Evolutionary conservation across 495 filamentous ascomycete species (phyloP).

Genomic region (Penicillium dipodomyicola): DNA sequence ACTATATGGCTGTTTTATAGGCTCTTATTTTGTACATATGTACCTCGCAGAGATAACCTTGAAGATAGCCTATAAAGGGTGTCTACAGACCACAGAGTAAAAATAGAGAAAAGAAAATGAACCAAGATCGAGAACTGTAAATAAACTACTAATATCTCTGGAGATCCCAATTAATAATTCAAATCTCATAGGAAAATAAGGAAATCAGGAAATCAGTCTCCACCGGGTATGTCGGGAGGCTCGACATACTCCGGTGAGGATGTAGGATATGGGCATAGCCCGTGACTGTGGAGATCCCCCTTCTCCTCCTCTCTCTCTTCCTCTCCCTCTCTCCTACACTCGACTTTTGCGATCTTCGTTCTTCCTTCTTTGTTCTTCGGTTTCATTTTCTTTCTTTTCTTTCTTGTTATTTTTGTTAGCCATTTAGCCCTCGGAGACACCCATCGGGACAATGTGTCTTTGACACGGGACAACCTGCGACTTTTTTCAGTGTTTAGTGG

Average conservation of each 20-base stretch:
- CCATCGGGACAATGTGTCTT: conserved; percentile 17
- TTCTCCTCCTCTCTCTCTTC: conserved; percentile 4
- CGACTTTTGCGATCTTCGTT: background rate
- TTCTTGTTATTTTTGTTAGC: background rate
- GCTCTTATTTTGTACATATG: background rate
- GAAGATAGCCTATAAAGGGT: too few relatives aligned
- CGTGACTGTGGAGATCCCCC: conserved; percentile 5
- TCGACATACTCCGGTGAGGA: conserved; percentile 13
- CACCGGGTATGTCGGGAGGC: conserved; percentile 15
- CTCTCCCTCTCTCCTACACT: background rate
- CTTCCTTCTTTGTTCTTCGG: too few relatives aligned
- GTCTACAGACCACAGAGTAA: background rate
- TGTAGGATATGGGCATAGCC: background rate
- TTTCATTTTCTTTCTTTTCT: background rate
- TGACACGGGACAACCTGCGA: conserved; percentile 8
- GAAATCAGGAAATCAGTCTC: conserved; percentile 6
- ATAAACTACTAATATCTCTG: background rate
- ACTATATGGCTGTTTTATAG: background rate
- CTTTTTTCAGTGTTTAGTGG: conserved; percentile 13
- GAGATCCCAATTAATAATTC: background rate
- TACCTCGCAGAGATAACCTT: too few relatives aligned
- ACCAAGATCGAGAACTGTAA: background rate
- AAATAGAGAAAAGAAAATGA: background rate
- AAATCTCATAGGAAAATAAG: background rate
- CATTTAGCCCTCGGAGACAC: background rate